Base-by-base conservation (phyloP, 2,329 filamentous ascomycete species). In the Venturia effusa region DNA sequence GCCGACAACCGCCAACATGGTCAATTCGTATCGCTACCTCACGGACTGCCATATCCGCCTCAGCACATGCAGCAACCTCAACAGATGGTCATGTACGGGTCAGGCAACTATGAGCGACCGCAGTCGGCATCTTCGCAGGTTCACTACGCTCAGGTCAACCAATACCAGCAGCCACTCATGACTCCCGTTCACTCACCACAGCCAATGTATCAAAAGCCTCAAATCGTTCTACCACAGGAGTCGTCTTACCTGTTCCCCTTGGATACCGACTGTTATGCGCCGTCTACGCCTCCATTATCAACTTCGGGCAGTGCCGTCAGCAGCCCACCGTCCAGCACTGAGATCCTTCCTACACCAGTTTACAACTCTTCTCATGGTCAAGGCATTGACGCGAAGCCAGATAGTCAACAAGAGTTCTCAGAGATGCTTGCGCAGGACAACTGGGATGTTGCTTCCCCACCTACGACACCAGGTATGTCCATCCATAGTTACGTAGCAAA, bases 381-480 rank as follows among this genome's bases (percentile, higher is more conserved):
- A n/a, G 71, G 61, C 22, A 19, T 66, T 48, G 74, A 76, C 67
- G 74, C 73, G 54, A 76, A 77, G 73, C 71, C 90, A 68, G 83
- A 83, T 34, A 85, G 88, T 68, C 87, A 93, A 70, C 81, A 83
- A 59, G 88, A 90, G 66, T 83, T 87, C 69, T 83, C 84, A 24
- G 90, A 94, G 77, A 86, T 86, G 67, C 82, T 93, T 64, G 84
- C 89, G 62, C 81, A 80, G 67, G 81, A 88, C 67, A 89, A 93
- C 70, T 95, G 83, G 73, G 17, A n/a, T 22, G 88, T 86, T 66
- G 83, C 84, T 65, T 96, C 92, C 39, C 92, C 92, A 61, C 90
- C 91, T 30, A 85, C 96, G 84, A 95, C 91, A 71, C 92, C 92
- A 84, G 86, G 91, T 96, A 87, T 80, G 90, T 84, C 34, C 66